Conservation (phyloP, 2,329 filamentous ascomycete species). For the Metarhizium humberi region DNA sequence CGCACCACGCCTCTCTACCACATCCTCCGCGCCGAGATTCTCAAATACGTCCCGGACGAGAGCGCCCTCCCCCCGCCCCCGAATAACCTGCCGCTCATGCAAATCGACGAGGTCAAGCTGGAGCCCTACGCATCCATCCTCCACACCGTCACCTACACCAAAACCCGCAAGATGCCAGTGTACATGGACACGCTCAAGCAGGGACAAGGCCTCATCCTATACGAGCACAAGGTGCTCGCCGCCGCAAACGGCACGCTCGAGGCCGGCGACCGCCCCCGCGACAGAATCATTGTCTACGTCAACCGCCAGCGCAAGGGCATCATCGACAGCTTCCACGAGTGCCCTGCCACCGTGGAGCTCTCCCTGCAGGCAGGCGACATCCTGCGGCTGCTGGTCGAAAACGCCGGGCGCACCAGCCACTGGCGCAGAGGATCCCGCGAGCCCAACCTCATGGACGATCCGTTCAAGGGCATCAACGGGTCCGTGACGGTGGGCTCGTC, state of each 20-base stretch:
- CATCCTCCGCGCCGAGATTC: conserved; percentile 26
- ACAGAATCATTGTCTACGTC: conserved; percentile 38
- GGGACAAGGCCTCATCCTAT: conserved; percentile 31
- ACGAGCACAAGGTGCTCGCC: conserved; percentile 22
- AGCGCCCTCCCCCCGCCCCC: conserved; percentile 25
- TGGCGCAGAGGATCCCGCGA: neutral
- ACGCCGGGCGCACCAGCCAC: conserved; percentile 34
- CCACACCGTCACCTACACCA: conserved; percentile 19
- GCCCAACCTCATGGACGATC: conserved; percentile 28
- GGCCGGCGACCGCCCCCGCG: conserved; percentile 14
- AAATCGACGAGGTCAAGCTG: conserved; percentile 21
- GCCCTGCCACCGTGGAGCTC: conserved; percentile 26
- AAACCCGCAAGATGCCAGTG: conserved; percentile 17
- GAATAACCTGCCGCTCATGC: conserved; percentile 18
- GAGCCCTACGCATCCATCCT: conserved; percentile 27
- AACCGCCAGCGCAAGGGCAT: conserved; percentile 30
- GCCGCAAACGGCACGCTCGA: neutral
- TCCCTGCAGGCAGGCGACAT: conserved; percentile 25
- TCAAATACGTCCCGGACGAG: conserved; percentile 21
- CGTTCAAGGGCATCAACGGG: conserved; percentile 32
- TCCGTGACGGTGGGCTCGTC: conserved; percentile 28
- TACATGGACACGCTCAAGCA: conserved; percentile 35
- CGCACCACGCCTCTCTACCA: conserved; percentile 32
- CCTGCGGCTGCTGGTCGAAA: conserved; percentile 35
- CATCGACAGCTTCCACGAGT: conserved; percentile 33